Percentiles rank a stretch among this genome's conserved stretches.
phyloP scores from a whole-genome alignment of 2,329 filamentous ascomycete species.

The Aureobasidium pullulans region DNA sequence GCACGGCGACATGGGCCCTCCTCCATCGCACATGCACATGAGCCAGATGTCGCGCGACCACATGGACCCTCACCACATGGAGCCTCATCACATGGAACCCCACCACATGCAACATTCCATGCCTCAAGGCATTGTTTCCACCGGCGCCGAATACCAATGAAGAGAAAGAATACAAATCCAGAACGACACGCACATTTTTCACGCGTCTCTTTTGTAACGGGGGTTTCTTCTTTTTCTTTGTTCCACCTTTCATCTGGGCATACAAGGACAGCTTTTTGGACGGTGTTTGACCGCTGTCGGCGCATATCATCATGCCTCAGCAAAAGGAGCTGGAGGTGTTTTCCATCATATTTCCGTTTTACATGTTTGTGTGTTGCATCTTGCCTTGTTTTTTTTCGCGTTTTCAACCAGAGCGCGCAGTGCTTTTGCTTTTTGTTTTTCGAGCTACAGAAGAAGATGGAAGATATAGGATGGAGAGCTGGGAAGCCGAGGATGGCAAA shows the following conservation, averaged over 20 bases:
- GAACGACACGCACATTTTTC: conserved; percentile 7
- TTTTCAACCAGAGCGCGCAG: not conserved
- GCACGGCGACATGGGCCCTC: conserved; percentile 5
- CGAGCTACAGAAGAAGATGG: not conserved
- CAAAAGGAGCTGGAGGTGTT: not conserved
- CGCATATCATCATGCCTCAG: not conserved
- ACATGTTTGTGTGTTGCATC: not conserved
- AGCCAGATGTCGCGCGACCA: conserved; percentile 1
- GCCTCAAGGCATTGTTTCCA: not conserved
- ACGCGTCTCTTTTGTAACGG: conserved; percentile 10
- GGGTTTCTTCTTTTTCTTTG: not conserved
- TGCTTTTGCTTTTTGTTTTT: not conserved
- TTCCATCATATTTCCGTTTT: not conserved
- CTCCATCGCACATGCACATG: conserved; percentile 30
- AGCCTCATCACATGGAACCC: not conserved
- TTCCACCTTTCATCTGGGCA: not conserved
- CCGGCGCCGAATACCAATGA: conserved; percentile 12
- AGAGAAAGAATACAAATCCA: not conserved
- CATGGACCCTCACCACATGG: not conserved
- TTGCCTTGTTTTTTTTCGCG: not conserved
- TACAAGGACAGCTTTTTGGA: not conserved
- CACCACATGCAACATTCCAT: conserved; percentile 3
- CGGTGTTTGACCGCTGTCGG: not conserved
- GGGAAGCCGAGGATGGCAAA: not conserved
- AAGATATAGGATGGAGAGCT: not conserved